Evolutionary conservation across 208 protist genomes (phyloP), one percentile per base, ranked within the genome.

Genomic region (Herpetomonas muscarum): DNA sequence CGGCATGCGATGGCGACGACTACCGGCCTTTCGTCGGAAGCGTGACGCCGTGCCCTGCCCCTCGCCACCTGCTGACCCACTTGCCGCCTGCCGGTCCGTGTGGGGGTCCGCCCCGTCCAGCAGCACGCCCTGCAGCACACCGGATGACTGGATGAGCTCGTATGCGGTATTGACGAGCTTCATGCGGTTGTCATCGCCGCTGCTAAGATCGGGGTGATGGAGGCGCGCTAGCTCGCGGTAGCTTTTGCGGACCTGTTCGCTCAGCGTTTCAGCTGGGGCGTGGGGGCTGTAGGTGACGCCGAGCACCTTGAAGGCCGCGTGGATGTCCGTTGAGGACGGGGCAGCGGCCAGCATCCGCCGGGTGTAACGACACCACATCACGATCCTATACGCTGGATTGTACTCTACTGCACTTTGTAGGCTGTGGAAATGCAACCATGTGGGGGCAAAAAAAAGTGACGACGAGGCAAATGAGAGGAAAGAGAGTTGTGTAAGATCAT

Each of bases 101-200:
- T 15, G 10, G 19, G 19, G 12, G 46, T 64, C 64, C 29, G 30
- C 13, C 17, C 26, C 39, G 4, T 46, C 36, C 13, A 25, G 1
- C 30, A 28, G 31, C 19, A 41, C 55, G 28, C 29, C 62, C 21
- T 70, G 68, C 15, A 92, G 48, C 7, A 88, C 75, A 32, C 75
- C 77, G 44, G 73, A 85, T 0, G 74, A 65, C 63, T 94, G 87
- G 36, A 96, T 74, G 19, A 90, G 58, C 50, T 94, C 86, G 46
- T 94, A 96, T 19, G 90, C 87, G 24, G 84, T 87, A 74, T 96
- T 96, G 59, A 96, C 73, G 26, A 86, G 67, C 39, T 87, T 85
- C 90, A 96, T 96, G 24, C 76, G 76, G 32, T 82, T 63, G 59
- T 90, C 82, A 54, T 91, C 87, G 24, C 90, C 90, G 54, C 79